A percentile compares a stretch with the other conserved stretches of the same genome.
Conservation (phyloP, 352 stramenopile species). For the Blastocystis sp. region DNA sequence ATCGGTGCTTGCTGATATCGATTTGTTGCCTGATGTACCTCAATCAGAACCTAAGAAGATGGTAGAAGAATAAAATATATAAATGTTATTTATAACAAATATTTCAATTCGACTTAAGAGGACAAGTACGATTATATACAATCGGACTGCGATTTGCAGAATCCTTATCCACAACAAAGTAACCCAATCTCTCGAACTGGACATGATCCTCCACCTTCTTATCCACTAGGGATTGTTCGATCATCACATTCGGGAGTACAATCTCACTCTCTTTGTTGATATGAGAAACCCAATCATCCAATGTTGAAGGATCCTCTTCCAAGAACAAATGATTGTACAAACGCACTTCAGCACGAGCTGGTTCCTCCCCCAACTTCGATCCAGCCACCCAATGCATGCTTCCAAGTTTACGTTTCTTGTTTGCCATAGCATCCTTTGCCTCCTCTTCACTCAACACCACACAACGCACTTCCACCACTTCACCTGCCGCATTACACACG, state of each 20-base stretch:
- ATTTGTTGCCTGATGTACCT: not conserved
- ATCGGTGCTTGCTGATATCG: not conserved
- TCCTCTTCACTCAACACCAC: constrained; percentile 70
- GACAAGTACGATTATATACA: constrained; percentile 92
- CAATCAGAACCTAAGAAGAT: too few relatives aligned
- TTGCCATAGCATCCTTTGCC: constrained; percentile 76
- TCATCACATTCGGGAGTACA: constrained; percentile 80
- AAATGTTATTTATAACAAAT: constrained; percentile 29
- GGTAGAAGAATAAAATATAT: not conserved
- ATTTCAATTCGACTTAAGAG: constrained; percentile 76
- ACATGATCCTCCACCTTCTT: constrained; percentile 70
- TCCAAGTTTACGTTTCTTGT: constrained; percentile 84
- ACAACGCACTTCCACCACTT: constrained; percentile 47
- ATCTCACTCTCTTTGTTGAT: constrained; percentile 77
- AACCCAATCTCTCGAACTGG: constrained; percentile 95
- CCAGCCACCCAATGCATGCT: constrained; percentile 91
- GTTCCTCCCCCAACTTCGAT: constrained; percentile 75
- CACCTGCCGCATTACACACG: constrained; percentile 75
- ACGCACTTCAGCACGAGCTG: constrained; percentile 81
- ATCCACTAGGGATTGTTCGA: constrained; percentile 77
- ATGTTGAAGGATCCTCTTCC: constrained; percentile 78
- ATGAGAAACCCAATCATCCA: constrained; percentile 78
- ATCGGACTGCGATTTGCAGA: constrained; percentile 78
- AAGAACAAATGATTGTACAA: constrained; percentile 95
- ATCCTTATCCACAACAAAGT: constrained; percentile 93